These are phyloP conservation scores for Salix viminalis DNA, from an alignment of 345 rosid genomes.

Conservation along the genomic window DNA sequence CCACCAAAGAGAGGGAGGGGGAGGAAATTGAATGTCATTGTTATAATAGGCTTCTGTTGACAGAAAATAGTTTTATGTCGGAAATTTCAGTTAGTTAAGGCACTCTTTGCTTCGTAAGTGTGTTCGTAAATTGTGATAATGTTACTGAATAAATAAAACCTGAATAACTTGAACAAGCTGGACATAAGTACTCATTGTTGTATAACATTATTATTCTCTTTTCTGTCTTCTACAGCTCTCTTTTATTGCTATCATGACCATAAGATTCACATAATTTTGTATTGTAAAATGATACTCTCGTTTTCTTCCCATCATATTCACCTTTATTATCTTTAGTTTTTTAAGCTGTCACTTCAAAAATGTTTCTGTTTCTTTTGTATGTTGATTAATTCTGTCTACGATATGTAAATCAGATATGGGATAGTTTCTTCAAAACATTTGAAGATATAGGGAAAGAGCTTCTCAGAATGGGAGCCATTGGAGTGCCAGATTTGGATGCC, in stretches of 20 bases:
- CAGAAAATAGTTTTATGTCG: no score
- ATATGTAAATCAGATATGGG: constrained; percentile 12
- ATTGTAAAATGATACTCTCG: no score
- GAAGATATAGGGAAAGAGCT: constrained; percentile 20
- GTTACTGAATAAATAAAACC: neutral
- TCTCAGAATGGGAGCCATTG: constrained; percentile 5
- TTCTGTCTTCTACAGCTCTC: no score
- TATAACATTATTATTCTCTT: no score
- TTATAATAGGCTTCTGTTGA: no score
- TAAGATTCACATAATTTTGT: no score
- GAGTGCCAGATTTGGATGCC: constrained; percentile 8
- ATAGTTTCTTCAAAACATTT: constrained; percentile 16
- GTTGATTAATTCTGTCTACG: neutral
- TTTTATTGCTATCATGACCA: no score
- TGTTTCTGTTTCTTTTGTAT: neutral
- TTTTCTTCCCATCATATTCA: no score
- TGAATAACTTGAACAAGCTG: neutral
- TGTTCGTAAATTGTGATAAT: neutral
- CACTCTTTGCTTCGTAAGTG: neutral
- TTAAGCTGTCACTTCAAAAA: neutral
- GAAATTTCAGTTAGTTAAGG: neutral
- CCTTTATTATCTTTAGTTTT: no score
- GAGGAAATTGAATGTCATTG: no score
- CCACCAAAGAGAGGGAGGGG: no score
- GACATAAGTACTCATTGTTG: neutral